Evolutionary conservation across 129 eudicot genomes (phyloP), one percentile per base, ranked within the genome.

Genomic region (Lonicera japonica): DNA sequence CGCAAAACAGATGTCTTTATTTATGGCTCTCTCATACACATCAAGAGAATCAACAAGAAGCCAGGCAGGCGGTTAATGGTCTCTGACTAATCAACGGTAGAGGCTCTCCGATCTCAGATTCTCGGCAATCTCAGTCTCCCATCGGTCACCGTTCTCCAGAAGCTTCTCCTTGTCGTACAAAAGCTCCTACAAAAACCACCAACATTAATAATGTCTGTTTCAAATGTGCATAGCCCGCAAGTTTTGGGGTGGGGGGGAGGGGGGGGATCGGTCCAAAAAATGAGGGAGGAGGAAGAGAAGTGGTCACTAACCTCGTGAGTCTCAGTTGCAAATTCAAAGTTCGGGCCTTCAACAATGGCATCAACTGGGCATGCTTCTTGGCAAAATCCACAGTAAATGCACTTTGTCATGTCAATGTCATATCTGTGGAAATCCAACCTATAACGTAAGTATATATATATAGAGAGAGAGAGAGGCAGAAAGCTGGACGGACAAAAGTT

Each of bases 351-450:
- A 61, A 94, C 99, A 62, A 94, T 94, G 19, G 99, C 99, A 83
- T 94, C 99, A 65, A 94, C 99, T 0, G 99, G 99, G 69, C 99
- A 94, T 25, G 99, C 99, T 73, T 94, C 99, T 94, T 94, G 99
- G 85, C 99, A 94, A 68, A 94, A 94, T 52, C 99, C 99, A 79
- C 99, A 94, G 77, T 94, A 94, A 58, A 94, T 94, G 76, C 99
- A 94, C 77, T 94, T 88, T 47, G 96, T 94, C 99, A 94, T 94
- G 78, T 90, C 97, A 60, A 90, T 90, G 72, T 90, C 96, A 66
- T 94, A 94, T 83, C 98, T 92, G 76, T 36, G 18, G 24, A 29
- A 65, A 52, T 57, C 34, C 73, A 70, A 70, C 4, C 56, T 53
- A 19, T 58, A 18, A n/a, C 51, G 48, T 11, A 17, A 50, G 6